Conservation (phyloP, 192 early-diverging fungal species). For the Coemansia sp. region DNA sequence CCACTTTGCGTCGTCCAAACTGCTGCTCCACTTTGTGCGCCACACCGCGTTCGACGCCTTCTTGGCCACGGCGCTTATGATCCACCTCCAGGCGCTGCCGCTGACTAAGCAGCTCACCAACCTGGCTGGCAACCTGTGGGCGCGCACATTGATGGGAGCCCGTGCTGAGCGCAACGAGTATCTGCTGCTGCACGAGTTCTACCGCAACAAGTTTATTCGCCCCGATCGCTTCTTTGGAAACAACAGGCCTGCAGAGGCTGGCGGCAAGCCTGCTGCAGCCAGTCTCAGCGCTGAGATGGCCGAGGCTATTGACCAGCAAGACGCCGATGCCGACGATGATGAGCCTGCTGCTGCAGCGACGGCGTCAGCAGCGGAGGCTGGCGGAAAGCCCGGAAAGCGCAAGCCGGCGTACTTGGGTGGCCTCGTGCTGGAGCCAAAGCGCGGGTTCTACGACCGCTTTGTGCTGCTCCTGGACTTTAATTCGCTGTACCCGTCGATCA, state of each 20-base stretch:
- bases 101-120: slow-evolving; percentile 92
- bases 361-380: neutral
- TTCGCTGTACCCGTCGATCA: slow-evolving; percentile 99
- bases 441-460: slow-evolving; percentile 95
- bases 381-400: slow-evolving; percentile 57
- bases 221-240: slow-evolving; percentile 73
- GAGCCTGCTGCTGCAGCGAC: slow-evolving; percentile 22
- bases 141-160: slow-evolving; percentile 85
- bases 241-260: neutral
- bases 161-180: slow-evolving; percentile 96
- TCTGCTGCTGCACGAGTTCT: slow-evolving; percentile 95
- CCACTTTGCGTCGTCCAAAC: slow-evolving; percentile 61
- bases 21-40: slow-evolving; percentile 72
- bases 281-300: slow-evolving; percentile 36
- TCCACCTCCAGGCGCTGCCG: slow-evolving; percentile 86
- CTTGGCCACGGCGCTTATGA: slow-evolving; percentile 81
- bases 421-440: slow-evolving; percentile 96
- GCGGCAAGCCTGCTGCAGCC: neutral
- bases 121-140: slow-evolving; percentile 95
- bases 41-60: slow-evolving; percentile 85
- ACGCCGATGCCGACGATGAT: slow-evolving; percentile 19
- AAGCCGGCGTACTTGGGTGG: slow-evolving; percentile 96
- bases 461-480: slow-evolving; percentile 98
- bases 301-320: slow-evolving; percentile 28
- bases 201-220: slow-evolving; percentile 86